Conservation (phyloP, 257 asterid species). For the Anisodus tanguticus region DNA sequence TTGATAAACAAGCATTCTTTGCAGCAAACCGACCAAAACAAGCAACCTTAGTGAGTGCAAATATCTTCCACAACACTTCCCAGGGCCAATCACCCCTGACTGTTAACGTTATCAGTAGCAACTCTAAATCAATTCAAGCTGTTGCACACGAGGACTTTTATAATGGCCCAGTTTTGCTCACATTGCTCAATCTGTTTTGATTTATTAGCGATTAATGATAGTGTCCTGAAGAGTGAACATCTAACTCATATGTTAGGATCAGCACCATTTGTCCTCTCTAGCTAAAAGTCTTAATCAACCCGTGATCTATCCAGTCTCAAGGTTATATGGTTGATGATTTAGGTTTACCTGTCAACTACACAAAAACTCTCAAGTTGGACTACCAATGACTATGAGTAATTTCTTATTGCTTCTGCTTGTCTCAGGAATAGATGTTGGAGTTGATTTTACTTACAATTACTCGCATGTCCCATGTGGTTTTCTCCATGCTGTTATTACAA, state of each 20-base stretch:
- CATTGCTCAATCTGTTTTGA: not conserved
- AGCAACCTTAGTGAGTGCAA: not conserved
- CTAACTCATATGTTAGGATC: not conserved
- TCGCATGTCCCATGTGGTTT: constrained; percentile 9
- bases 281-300: not conserved
- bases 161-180: constrained; percentile 8
- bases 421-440: not conserved
- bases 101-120: not conserved
- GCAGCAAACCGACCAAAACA: not conserved
- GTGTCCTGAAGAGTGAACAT: not conserved
- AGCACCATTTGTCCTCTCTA: not conserved
- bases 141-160: not conserved
- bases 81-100: not conserved
- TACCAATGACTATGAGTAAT: not conserved
- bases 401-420: not conserved
- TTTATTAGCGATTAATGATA: not conserved
- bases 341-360: not conserved
- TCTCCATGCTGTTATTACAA: not conserved
- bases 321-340: not conserved
- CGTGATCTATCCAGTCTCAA: not conserved
- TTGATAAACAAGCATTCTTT: not conserved
- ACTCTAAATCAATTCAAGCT: not conserved
- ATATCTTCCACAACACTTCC: not conserved
- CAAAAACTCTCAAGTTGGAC: not conserved
- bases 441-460: not conserved